Conservation (phyloP, 768 basidiomycete species). For the Strobilomyces dryophilus region DNA sequence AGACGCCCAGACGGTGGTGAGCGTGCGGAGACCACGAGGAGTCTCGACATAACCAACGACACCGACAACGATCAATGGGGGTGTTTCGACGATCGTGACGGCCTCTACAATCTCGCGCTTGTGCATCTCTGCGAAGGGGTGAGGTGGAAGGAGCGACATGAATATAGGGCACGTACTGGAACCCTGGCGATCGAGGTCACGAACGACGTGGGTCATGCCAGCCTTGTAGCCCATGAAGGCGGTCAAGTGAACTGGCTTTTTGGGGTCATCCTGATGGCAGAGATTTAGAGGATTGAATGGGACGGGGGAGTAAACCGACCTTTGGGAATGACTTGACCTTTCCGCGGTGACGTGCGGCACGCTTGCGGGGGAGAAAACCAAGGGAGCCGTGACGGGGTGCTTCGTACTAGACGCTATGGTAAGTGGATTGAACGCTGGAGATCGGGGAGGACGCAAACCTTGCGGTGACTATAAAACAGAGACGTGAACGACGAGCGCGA, state of each 20-base stretch:
- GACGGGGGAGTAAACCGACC: conserved; percentile 42
- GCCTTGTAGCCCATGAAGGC: conserved; percentile 99
- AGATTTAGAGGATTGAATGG: conserved; percentile 6
- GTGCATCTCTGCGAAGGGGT: conserved; percentile 85
- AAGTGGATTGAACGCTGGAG: conserved; percentile 7
- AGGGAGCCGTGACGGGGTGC: conserved; percentile 97
- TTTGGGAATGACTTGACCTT: conserved; percentile 99
- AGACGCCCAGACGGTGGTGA: conserved; percentile 98
- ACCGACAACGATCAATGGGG: conserved; percentile 94
- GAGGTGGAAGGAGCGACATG: background rate
- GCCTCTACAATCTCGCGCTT: conserved; percentile 99
- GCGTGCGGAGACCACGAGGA: conserved; percentile 95
- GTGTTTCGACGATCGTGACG: conserved; percentile 93
- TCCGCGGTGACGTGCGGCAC: conserved; percentile 94
- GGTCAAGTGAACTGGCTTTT: conserved; percentile 98
- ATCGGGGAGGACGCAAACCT: conserved; percentile 46
- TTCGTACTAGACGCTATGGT: conserved; percentile 69
- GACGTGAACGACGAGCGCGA: background rate
- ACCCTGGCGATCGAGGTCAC: conserved; percentile 98
- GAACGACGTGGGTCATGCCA: conserved; percentile 99
- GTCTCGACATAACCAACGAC: conserved; percentile 99
- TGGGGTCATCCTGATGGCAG: conserved; percentile 85
- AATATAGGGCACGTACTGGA: conserved; percentile 69
- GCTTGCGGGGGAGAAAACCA: conserved; percentile 95
- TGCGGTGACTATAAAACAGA: conserved; percentile 66